Base-by-base conservation (phyloP, 2,329 filamentous ascomycete species). In the Pestalotiopsis sp. region DNA sequence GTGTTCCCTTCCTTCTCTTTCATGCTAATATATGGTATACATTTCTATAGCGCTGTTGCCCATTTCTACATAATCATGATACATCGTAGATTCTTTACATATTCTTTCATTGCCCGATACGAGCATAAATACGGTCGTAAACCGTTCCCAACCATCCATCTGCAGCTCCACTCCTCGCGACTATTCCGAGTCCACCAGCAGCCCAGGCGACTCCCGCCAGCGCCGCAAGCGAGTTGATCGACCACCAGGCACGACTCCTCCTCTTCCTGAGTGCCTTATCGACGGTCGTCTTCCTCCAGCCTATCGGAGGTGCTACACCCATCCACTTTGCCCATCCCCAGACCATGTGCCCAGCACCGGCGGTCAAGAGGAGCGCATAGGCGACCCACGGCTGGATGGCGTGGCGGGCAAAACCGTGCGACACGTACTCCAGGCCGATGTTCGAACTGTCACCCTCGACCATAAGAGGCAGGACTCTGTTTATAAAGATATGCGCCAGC, bases 301-400 rank as follows among this genome's bases (percentile, higher is more conserved):
- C 86, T 71, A 83, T 84, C 1, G 85, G 84, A 23, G 91, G 91
- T 65, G 90, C 85, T 61, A 87, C 83, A 0, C 90, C 90, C 69
- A 95, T 82, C 92, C 94, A 98, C 79, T 89, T 92, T n/a, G 94
- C 93, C 81, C 90, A 89, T 2, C 95, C 95, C 89, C 94, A 97
- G 7, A 93, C 88, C 78, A 95, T 90, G 82, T 98, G 95, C 69
- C 90, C 93, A 27, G 88, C 90, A 0, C 90, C 92, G 0, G 91
- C 81, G 17, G 83, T 83, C 6, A 97, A 83, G 63, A 98, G 84
- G 1, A 90, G 86, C 1, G 84, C 76, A 78, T 97, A 97, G 1
- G 92, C 91, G 1, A 86, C 74, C 78, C 90, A 92, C n/a, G 92
- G 89, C 9, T 91, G 78, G 1, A 85, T 72, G 0, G 91, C 90